A percentile compares a stretch with the other conserved stretches of the same genome.
phyloP scores from a whole-genome alignment of 495 filamentous ascomycete genomes.

The Aspergillus sclerotioniger region DNA sequence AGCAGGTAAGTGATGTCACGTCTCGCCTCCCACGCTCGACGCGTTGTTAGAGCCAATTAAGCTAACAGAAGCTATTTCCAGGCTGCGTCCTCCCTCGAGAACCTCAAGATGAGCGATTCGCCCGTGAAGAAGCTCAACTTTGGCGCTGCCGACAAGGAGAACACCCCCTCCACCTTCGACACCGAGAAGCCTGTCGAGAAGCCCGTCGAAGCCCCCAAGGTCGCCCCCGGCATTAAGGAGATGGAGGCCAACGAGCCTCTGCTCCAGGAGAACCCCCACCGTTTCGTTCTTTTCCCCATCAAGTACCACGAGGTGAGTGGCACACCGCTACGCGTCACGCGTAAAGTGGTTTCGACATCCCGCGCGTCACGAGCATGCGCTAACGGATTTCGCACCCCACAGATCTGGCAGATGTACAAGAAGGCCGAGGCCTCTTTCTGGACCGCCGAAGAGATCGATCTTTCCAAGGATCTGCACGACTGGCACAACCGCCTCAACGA shows the following conservation, averaged over 20 bases:
- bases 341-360: slow-evolving; percentile 57
- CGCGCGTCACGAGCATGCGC: slow-evolving; percentile 13
- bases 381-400: slow-evolving; percentile 20
- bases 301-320: slow-evolving; percentile 96
- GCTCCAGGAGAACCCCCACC: slow-evolving; percentile 91
- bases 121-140: slow-evolving; percentile 89
- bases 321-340: slow-evolving; percentile 59
- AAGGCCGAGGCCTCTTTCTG: slow-evolving; percentile 99
- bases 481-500: slow-evolving; percentile 98
- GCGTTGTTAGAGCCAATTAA: slow-evolving; percentile 26
- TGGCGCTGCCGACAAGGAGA: slow-evolving; percentile 74
- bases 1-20: slow-evolving; percentile 66
- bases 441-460: slow-evolving; percentile 98
- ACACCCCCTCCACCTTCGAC: slow-evolving; percentile 56
- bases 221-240: slow-evolving; percentile 62
- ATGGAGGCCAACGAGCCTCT: slow-evolving; percentile 84
- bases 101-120: slow-evolving; percentile 85
- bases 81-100: slow-evolving; percentile 82
- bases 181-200: slow-evolving; percentile 54
- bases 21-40: slow-evolving; percentile 35
- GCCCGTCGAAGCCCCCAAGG: slow-evolving; percentile 41
- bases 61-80: slow-evolving; percentile 41
- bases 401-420: slow-evolving; percentile 99
- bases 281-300: slow-evolving; percentile 97
- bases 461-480: slow-evolving; percentile 97